A percentile compares a stretch with the other conserved stretches of the same genome.
Conservation (phyloP, 257 asterid genomes). For the Salvia hispanica region DNA sequence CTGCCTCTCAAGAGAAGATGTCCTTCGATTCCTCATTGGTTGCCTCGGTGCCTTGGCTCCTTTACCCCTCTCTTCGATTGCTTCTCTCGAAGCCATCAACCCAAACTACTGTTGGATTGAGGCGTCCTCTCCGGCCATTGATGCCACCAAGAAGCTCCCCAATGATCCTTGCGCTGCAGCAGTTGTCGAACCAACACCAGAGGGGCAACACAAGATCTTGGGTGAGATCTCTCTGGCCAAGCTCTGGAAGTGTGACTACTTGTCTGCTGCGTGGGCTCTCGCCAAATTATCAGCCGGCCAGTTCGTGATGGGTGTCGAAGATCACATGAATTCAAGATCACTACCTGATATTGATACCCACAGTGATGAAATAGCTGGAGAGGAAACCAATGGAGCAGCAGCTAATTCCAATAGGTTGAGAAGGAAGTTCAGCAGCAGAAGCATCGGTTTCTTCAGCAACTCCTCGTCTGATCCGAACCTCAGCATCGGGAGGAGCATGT, state of each 20-base stretch:
- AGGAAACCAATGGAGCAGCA: conserved; percentile 38
- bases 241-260: conserved; percentile 88
- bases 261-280: conserved; percentile 89
- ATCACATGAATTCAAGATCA: conserved; percentile 45
- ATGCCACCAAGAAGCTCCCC: conserved; percentile 56
- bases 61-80: conserved; percentile 80
- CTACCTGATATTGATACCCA: conserved; percentile 42
- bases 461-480: conserved; percentile 44
- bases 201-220: conserved; percentile 59
- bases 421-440: conserved; percentile 69
- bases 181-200: conserved; percentile 67
- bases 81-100: conserved; percentile 71
- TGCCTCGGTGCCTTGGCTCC: conserved; percentile 99
- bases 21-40: conserved; percentile 88
- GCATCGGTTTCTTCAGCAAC: conserved; percentile 69
- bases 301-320: conserved; percentile 94
- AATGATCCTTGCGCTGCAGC: conserved; percentile 86
- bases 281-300: conserved; percentile 88
- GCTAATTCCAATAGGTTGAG: conserved; percentile 38
- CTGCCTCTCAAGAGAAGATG: conserved; percentile 92
- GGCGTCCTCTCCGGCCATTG: conserved; percentile 69
- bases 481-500: conserved; percentile 75
- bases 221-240: conserved; percentile 90
- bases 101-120: conserved; percentile 64
- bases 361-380: conserved; percentile 34